Conservation (phyloP, 805 yeast species). For the Sugiyamaella lignohabitans region DNA sequence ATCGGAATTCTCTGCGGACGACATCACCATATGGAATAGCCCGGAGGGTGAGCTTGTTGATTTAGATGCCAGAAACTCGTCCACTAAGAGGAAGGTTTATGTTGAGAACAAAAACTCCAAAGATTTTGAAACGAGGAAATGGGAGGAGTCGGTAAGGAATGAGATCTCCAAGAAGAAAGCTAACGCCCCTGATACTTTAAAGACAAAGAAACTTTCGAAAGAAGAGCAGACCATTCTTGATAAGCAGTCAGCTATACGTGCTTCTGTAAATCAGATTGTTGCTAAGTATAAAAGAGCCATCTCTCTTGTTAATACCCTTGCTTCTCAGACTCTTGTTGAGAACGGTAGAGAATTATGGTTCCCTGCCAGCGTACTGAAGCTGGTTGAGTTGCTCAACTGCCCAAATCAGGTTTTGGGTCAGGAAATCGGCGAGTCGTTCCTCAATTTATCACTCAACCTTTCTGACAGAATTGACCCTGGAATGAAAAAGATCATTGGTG, state of each 20-base stretch:
- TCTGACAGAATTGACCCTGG: conserved; percentile 44
- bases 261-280: conserved; percentile 36
- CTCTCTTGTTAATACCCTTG: conserved; percentile 47
- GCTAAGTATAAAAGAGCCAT: conserved; percentile 43
- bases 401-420: conserved; percentile 26
- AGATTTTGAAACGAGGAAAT: conserved; percentile 76
- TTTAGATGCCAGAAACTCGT: conserved; percentile 19
- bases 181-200: conserved; percentile 12
- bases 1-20: conserved; percentile 38
- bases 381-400: conserved; percentile 41
- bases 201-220: conserved; percentile 53
- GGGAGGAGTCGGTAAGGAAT: conserved; percentile 82
- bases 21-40: conserved; percentile 60
- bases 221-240: conserved; percentile 72
- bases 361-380: conserved; percentile 50
- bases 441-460: conserved; percentile 47
- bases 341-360: conserved; percentile 70
- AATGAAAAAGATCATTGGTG: conserved; percentile 52
- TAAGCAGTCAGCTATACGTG: conserved; percentile 55
- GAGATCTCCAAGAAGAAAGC: conserved; percentile 57
- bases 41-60: conserved; percentile 63
- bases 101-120: conserved; percentile 64
- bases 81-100: conserved; percentile 32
- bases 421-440: conserved; percentile 43
- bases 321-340: conserved; percentile 42